These are phyloP conservation scores for Phytophthora ramorum DNA, from an alignment of 352 stramenopile genomes.

Conservation along the genomic window DNA sequence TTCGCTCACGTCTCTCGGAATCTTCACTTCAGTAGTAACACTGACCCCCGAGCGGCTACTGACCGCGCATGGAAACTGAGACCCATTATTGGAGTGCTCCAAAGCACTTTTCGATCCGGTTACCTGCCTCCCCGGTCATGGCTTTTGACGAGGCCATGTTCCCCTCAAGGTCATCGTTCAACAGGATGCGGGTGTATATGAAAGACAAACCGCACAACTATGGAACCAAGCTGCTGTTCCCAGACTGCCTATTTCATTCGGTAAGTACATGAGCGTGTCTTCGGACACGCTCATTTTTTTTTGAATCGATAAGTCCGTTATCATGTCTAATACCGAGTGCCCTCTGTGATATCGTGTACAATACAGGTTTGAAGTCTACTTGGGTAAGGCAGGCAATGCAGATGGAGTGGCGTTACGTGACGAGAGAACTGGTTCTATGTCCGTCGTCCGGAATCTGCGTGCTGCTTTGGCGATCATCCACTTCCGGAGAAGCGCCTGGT, in stretches of 20 bases:
- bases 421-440: slow-evolving; percentile 4
- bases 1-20: slow-evolving; percentile 3
- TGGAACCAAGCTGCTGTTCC: neutral
- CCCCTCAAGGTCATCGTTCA: slow-evolving; percentile 2
- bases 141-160: slow-evolving; percentile 8
- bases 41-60: neutral
- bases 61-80: slow-evolving; percentile 9
- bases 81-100: neutral
- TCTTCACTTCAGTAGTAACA: slow-evolving; percentile 5
- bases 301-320: no score
- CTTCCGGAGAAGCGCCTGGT: no score
- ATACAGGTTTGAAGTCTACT: slow-evolving; percentile 2
- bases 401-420: neutral
- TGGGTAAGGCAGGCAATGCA: neutral
- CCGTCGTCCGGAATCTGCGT: slow-evolving; percentile 11
- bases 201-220: no score
- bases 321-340: neutral
- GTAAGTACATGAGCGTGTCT: neutral
- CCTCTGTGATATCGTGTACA: neutral
- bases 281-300: no score
- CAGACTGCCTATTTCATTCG: neutral
- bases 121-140: neutral
- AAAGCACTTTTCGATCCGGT: neutral
- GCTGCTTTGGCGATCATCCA: no score
- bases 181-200: neutral